phyloP scores from a whole-genome alignment of 257 asterid genomes.

The Gentiana straminea region DNA sequence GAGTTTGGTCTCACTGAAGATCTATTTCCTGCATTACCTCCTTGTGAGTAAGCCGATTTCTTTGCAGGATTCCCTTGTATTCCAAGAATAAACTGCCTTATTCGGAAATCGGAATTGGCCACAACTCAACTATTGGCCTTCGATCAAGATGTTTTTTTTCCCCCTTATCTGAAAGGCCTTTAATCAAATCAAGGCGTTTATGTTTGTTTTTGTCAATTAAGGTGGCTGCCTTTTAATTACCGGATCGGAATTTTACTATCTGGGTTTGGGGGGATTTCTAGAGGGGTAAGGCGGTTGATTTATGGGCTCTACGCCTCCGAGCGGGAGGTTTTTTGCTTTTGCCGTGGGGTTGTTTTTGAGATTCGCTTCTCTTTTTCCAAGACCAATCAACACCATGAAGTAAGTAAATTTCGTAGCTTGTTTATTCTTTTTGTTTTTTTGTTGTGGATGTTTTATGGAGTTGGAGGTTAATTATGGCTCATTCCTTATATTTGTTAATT shows the following conservation, averaged over 20 bases:
- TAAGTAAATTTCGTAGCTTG: conserved; percentile 14
- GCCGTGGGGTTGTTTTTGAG: conserved; percentile 11
- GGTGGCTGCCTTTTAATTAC: conserved; percentile 3
- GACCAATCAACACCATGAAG: conserved; percentile 38
- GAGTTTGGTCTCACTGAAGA: no score
- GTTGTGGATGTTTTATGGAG: neutral
- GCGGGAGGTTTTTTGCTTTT: conserved; percentile 20
- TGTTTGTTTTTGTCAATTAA: neutral
- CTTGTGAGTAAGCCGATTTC: no score
- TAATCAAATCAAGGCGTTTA: no score
- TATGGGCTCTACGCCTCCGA: conserved; percentile 30
- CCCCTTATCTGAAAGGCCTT: no score
- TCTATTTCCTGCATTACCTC: no score
- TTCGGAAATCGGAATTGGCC: no score
- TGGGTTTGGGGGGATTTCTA: neutral
- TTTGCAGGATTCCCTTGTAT: no score
- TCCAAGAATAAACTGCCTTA: no score
- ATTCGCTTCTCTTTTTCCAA: conserved; percentile 31
- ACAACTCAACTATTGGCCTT: no score
- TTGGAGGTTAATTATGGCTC: neutral
- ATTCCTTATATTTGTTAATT: neutral
- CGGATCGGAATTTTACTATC: conserved; percentile 9
- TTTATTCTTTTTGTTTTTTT: neutral
- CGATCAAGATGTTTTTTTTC: no score
- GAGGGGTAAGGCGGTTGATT: neutral